phyloP scores from a whole-genome alignment of 495 filamentous ascomycete genomes.

The Daldinia bambusicola region DNA sequence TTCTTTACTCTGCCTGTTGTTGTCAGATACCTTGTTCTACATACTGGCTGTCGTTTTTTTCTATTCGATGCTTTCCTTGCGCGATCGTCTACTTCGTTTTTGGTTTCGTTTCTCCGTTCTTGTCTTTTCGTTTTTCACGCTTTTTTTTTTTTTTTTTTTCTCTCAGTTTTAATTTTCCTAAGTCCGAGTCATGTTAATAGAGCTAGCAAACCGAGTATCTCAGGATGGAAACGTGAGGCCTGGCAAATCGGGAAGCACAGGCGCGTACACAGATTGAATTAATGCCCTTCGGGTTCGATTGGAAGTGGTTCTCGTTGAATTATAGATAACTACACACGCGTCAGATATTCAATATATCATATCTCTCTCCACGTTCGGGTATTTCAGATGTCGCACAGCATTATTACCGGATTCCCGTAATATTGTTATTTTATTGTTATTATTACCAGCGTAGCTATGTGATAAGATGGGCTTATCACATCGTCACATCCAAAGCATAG shows the following conservation, averaged over 20 bases:
- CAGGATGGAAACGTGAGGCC: slow-evolving; percentile 40
- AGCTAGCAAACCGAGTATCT: slow-evolving; percentile 36
- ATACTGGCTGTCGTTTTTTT: slow-evolving; percentile 43
- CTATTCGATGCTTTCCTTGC: slow-evolving; percentile 40
- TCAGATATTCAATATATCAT: slow-evolving; percentile 46
- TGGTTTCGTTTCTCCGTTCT: slow-evolving; percentile 32
- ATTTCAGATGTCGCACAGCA: not conserved
- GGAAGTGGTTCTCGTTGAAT: slow-evolving; percentile 41
- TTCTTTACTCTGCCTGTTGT: slow-evolving; percentile 33
- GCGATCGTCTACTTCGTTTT: slow-evolving; percentile 20
- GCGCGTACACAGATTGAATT: slow-evolving; percentile 47
- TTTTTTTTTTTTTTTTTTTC: slow-evolving; percentile 4
- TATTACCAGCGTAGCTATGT: not conserved
- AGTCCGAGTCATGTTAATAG: slow-evolving; percentile 41
- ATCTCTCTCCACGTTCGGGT: slow-evolving; percentile 28
- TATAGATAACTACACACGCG: slow-evolving; percentile 45
- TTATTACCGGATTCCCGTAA: not conserved
- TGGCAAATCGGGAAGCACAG: slow-evolving; percentile 37
- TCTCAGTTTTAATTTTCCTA: slow-evolving; percentile 7
- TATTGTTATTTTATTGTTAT: not conserved
- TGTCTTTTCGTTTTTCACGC: slow-evolving; percentile 28
- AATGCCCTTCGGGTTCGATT: slow-evolving; percentile 31
- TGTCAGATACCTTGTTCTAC: slow-evolving; percentile 56
- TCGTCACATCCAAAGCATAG: not conserved
- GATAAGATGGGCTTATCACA: not conserved